phyloP scores from a whole-genome alignment of 805 yeast genomes.

The Sugiyamaella chiloensis region DNA sequence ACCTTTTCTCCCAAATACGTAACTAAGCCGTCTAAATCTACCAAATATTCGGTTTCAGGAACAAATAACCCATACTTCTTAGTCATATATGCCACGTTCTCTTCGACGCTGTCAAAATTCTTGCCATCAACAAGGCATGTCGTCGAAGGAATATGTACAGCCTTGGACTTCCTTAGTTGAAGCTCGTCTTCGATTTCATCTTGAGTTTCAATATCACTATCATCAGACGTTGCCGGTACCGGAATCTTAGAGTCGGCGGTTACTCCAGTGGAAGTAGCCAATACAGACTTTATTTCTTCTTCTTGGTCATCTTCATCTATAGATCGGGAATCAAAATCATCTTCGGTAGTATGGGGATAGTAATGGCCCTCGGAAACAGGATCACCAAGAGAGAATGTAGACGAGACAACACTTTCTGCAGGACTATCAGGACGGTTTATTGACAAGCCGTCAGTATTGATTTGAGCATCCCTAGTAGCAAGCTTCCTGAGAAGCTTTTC shows the following conservation, averaged over 20 bases:
- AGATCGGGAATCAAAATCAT: constrained; percentile 15
- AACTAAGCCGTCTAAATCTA: constrained; percentile 69
- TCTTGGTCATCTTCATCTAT: background rate
- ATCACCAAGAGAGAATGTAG: constrained; percentile 28
- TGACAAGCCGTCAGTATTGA: background rate
- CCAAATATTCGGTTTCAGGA: constrained; percentile 74
- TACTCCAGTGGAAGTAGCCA: too few relatives aligned
- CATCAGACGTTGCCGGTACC: constrained; percentile 9
- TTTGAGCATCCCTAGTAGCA: constrained; percentile 1
- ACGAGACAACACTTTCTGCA: constrained; percentile 21
- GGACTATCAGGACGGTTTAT: constrained; percentile 19
- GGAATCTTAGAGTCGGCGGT: constrained; percentile 1
- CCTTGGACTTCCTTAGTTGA: constrained; percentile 18
- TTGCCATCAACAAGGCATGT: constrained; percentile 43
- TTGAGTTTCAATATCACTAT: constrained; percentile 21
- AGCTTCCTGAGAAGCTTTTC: constrained; percentile 27
- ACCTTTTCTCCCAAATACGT: constrained; percentile 73
- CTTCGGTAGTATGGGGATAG: constrained; percentile 15
- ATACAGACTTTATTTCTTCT: too few relatives aligned
- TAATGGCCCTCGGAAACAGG: constrained; percentile 19
- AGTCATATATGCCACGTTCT: constrained; percentile 73
- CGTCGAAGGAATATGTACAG: constrained; percentile 32
- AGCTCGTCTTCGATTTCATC: constrained; percentile 28
- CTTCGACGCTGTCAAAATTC: constrained; percentile 51
- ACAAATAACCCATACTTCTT: constrained; percentile 77